These are phyloP conservation scores for Rhynchospora tenuis DNA, from an alignment of 176 grass and related monocot genomes.

Conservation along the genomic window DNA sequence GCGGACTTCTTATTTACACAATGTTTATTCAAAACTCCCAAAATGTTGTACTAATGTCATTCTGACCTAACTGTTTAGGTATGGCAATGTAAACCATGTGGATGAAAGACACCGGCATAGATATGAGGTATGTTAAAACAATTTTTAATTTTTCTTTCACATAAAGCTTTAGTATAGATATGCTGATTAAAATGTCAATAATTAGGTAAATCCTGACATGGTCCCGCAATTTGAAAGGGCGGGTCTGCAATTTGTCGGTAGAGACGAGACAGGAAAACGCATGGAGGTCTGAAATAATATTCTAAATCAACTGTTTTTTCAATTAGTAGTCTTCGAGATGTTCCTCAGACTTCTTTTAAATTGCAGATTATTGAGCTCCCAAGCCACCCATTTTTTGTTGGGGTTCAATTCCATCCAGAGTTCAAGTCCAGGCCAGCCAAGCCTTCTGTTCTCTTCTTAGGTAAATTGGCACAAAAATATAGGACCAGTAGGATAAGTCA, in stretches of 20 bases:
- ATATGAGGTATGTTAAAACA: slow-evolving; percentile 56
- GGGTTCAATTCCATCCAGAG: slow-evolving; percentile 93
- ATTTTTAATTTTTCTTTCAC: not conserved
- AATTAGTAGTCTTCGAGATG: not conserved
- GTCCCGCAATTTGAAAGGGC: slow-evolving; percentile 79
- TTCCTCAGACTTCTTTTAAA: not conserved
- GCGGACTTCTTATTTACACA: not conserved
- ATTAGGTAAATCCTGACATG: slow-evolving; percentile 92
- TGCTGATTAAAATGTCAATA: slow-evolving; percentile 8
- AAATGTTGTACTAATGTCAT: slow-evolving; percentile 3
- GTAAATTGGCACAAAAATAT: slow-evolving; percentile 34
- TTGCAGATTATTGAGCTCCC: slow-evolving; percentile 91
- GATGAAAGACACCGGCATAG: slow-evolving; percentile 94
- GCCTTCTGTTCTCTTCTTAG: slow-evolving; percentile 85
- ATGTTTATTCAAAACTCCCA: not conserved
- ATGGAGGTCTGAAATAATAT: slow-evolving; percentile 64
- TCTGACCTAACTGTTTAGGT: slow-evolving; percentile 35
- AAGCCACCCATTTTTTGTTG: slow-evolving; percentile 72
- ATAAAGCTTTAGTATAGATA: not conserved
- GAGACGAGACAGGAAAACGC: slow-evolving; percentile 61
- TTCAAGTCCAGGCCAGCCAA: slow-evolving; percentile 92
- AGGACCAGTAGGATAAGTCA: not conserved
- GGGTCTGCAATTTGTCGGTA: slow-evolving; percentile 80
- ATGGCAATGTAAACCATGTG: slow-evolving; percentile 52
- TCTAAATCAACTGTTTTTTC: not conserved